Percentiles rank a stretch among this genome's conserved stretches.
phyloP scores from a whole-genome alignment of 768 basidiomycete species.

The Calocybe cyanea region DNA sequence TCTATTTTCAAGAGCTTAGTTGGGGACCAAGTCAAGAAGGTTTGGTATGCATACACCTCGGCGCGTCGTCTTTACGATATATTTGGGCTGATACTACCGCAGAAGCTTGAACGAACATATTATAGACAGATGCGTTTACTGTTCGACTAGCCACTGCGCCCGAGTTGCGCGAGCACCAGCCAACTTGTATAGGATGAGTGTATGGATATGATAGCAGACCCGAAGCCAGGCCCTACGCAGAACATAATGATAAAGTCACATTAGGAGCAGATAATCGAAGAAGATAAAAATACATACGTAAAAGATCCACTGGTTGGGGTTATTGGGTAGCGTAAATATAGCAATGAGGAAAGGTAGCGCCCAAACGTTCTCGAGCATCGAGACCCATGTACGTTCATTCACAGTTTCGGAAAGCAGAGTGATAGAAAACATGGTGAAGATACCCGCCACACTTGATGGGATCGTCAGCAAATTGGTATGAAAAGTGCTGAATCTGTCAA shows the following conservation, averaged over 20 bases:
- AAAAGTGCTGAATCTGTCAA: slow-evolving; percentile 52
- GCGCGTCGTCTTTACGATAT: slow-evolving; percentile 55
- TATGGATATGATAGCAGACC: slow-evolving; percentile 46
- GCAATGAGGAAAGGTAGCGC: slow-evolving; percentile 58
- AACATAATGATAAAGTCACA: not conserved
- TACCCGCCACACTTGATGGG: slow-evolving; percentile 47
- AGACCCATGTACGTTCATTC: slow-evolving; percentile 49
- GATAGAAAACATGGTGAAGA: slow-evolving; percentile 48
- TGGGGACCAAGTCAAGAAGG: not conserved
- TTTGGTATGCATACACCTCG: slow-evolving; percentile 38
- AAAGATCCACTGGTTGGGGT: slow-evolving; percentile 50
- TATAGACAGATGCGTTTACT: slow-evolving; percentile 57
- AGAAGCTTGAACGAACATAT: slow-evolving; percentile 50
- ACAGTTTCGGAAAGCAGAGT: slow-evolving; percentile 49
- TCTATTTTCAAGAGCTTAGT: slow-evolving; percentile 29
- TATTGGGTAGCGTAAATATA: slow-evolving; percentile 42
- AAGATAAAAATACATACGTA: slow-evolving; percentile 33
- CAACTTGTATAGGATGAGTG: slow-evolving; percentile 52
- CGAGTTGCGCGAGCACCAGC: slow-evolving; percentile 57
- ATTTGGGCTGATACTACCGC: slow-evolving; percentile 49
- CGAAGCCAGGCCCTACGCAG: slow-evolving; percentile 34
- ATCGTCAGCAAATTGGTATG: slow-evolving; percentile 59
- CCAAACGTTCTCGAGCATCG: slow-evolving; percentile 58
- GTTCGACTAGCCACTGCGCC: slow-evolving; percentile 58
- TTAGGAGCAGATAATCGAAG: not conserved